Conservation (phyloP, 768 basidiomycete genomes). For the Termitomyces sp. region DNA sequence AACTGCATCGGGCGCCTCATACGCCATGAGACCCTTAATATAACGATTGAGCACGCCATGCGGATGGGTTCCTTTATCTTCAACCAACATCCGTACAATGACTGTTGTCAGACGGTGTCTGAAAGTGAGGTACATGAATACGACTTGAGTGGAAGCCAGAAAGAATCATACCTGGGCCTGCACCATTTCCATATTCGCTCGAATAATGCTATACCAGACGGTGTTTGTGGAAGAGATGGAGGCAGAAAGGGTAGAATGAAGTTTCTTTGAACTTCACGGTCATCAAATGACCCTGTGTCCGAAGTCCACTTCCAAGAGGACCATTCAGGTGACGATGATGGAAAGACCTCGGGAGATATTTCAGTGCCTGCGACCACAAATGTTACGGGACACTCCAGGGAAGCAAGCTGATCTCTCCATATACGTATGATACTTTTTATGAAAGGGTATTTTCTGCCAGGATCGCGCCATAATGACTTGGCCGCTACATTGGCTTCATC, state of each 20-base stretch:
- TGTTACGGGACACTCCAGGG: not conserved
- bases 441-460: not conserved
- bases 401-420: not conserved
- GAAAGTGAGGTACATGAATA: not conserved
- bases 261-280: not conserved
- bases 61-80: not conserved
- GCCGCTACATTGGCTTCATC: not conserved
- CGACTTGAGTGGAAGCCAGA: not conserved
- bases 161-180: not conserved
- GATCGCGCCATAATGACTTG: not conserved
- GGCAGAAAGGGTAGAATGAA: not conserved
- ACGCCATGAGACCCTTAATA: not conserved
- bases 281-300: not conserved
- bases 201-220: not conserved
- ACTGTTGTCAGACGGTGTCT: not conserved
- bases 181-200: constrained; percentile 4
- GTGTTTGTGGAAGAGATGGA: not conserved
- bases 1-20: not conserved
- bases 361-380: constrained; percentile 1
- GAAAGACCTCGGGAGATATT: not conserved
- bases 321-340: not conserved
- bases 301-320: constrained; percentile 1
- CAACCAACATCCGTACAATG: not conserved
- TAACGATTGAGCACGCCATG: not conserved
- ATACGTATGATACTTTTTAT: not conserved